A percentile compares a stretch with the other conserved stretches of the same genome.
phyloP scores from a whole-genome alignment of 352 stramenopile species.

The Phytopythium aichiense region DNA sequence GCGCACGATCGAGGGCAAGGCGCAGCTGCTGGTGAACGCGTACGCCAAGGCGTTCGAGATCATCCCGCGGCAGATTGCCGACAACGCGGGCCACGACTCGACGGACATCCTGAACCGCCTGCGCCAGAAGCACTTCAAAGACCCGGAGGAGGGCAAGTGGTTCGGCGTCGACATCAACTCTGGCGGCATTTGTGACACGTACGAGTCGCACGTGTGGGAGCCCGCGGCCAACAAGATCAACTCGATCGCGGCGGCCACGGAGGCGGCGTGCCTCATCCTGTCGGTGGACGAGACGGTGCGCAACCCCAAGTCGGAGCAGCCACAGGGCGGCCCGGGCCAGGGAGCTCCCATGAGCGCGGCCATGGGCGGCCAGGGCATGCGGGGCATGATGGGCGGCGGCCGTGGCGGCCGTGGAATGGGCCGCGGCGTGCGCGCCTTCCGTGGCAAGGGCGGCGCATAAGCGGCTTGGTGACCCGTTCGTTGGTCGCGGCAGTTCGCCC shows the following conservation, averaged over 20 bases:
- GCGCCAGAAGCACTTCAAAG: constrained; percentile 95
- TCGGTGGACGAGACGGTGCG: constrained; percentile 99
- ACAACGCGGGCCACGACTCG: constrained; percentile 98
- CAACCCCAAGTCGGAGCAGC: constrained; percentile 97
- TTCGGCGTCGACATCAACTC: constrained; percentile 98
- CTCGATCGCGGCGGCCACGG: constrained; percentile 93
- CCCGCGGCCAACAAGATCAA: constrained; percentile 99
- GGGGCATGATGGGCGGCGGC: constrained; percentile 82
- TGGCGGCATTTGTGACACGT: constrained; percentile 98
- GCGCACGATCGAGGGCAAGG: constrained; percentile 96
- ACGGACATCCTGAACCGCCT: constrained; percentile 98
- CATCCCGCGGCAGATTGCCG: constrained; percentile 96
- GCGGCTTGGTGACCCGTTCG: constrained; percentile 1
- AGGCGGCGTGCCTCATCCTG: constrained; percentile 98
- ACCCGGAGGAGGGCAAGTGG: constrained; percentile 92
- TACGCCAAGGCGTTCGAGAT: constrained; percentile 98
- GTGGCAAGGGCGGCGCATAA: constrained; percentile 77
- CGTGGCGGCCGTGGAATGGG: constrained; percentile 72
- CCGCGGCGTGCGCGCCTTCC: constrained; percentile 75
- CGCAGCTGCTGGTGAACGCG: constrained; percentile 94
- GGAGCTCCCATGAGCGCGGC: constrained; percentile 83
- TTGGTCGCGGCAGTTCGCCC: too few relatives aligned
- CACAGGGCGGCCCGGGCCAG: constrained; percentile 43
- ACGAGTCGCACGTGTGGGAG: constrained; percentile 98
- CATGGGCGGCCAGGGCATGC: constrained; percentile 91